Evolutionary conservation across 148 eudicot genomes (phyloP).

Genomic region (Silene conica): DNA sequence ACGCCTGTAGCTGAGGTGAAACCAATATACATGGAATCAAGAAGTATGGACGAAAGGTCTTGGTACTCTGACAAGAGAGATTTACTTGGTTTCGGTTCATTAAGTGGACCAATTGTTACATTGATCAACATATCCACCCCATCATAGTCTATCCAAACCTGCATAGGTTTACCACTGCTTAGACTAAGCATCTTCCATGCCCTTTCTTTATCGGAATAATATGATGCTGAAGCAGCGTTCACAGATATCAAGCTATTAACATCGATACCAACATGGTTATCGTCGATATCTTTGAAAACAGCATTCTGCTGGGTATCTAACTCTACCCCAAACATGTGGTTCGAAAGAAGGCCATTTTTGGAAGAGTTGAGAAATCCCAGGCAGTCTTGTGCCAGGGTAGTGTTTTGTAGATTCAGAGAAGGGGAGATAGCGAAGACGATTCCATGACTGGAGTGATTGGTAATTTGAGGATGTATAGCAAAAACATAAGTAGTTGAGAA

Average conservation of each 20-base stretch:
- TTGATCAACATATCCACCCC: constrained; percentile 21
- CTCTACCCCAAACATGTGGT: constrained; percentile 31
- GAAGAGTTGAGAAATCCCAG: constrained; percentile 25
- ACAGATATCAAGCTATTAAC: constrained; percentile 21
- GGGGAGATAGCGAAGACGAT: constrained; percentile 27
- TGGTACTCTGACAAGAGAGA: constrained; percentile 18
- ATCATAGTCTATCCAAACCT: constrained; percentile 30
- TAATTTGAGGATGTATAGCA: constrained; percentile 25
- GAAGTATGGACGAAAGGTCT: constrained; percentile 23
- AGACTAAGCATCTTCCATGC: constrained; percentile 16
- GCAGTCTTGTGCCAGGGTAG: constrained; percentile 26
- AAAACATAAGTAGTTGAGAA: constrained; percentile 27
- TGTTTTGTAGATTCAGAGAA: constrained; percentile 17
- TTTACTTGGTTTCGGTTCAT: constrained; percentile 16
- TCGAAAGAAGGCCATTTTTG: constrained; percentile 19
- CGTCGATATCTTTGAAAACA: constrained; percentile 24
- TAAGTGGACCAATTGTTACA: constrained; percentile 23
- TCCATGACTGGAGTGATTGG: constrained; percentile 25
- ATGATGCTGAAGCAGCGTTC: constrained; percentile 19
- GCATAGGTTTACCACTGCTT: constrained; percentile 28
- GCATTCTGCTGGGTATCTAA: constrained; percentile 28
- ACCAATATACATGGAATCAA: constrained; percentile 26
- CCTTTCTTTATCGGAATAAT: constrained; percentile 14
- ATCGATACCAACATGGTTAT: constrained; percentile 37
- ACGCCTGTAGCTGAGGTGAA: constrained; percentile 29